Evolutionary conservation across 2,329 filamentous ascomycete species (phyloP), one percentile per base, ranked within the genome.

Genomic region (Fusarium penzigii): DNA sequence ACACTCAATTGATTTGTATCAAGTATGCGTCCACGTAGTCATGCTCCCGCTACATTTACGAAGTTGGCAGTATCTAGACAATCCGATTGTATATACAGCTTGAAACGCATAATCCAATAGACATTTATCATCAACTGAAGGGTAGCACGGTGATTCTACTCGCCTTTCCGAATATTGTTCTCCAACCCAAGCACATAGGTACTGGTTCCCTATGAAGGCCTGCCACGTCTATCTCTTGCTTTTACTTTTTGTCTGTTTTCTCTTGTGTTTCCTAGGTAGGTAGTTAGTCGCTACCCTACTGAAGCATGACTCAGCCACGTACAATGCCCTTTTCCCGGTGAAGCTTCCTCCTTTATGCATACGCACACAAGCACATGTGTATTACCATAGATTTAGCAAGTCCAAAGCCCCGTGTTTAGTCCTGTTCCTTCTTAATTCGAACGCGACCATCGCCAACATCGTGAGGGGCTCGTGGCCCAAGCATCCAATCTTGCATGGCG

Each of bases 401-500:
- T 36, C 16, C 16, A 43, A 25, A 7, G 40, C 17, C 32, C 38
- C 29, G 6, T 43, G 16, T 32, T 16, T 44, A 64, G 32, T 58
- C 46, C 41, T 56, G 57, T 49, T 72, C 69, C 42, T 62, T 64
- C 54, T 72, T 72, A 39, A 73, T 55, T 34, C 61, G 56, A 20
- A 66, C 58, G 34, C 63, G 56, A 43, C 65, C 62, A 39, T 69
- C 62, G 14, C 57, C 59, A 25, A 64, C 63, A n/a, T 66, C 58
- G 3, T 51, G 49, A 32, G 88, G 89, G 32, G 87, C 87, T 55
- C 90, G 78, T 2, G 90, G 89, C 2, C 92, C 92, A n/a, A 97
- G 77, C 92, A 96, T 96, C 93, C 93, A 97, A 71, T 97, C 93
- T 71, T 96, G 91, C 90, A 97, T 95, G 12, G 90, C 90, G 32